Conservation (phyloP, 148 eudicot species). For the Persicaria maculosa region DNA sequence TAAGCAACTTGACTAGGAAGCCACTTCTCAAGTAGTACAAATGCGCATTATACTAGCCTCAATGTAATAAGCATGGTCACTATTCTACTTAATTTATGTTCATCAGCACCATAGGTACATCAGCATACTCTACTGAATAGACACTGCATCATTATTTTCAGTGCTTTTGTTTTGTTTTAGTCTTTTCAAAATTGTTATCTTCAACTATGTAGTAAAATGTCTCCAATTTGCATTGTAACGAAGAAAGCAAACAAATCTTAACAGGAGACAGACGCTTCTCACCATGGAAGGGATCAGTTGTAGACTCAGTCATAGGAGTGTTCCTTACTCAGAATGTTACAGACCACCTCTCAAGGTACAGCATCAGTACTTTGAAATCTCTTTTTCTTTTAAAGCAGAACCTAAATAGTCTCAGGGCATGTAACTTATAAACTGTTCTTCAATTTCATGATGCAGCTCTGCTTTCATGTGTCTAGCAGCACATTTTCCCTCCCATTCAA, state of each 20-base stretch:
- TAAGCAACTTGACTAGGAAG: not conserved
- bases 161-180: not conserved
- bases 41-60: not conserved
- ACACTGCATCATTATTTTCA: not conserved
- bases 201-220: slow-evolving; percentile 8
- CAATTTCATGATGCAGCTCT: slow-evolving; percentile 20
- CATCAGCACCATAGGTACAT: not conserved
- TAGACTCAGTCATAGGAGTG: slow-evolving; percentile 35
- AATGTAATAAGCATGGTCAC: not conserved
- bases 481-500: slow-evolving; percentile 26
- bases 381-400: not conserved
- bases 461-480: slow-evolving; percentile 37
- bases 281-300: slow-evolving; percentile 44
- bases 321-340: slow-evolving; percentile 31
- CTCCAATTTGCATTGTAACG: not conserved
- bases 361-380: not conserved
- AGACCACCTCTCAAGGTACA: slow-evolving; percentile 33
- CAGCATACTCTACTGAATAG: not conserved
- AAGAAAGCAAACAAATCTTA: slow-evolving; percentile 4
- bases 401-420: not conserved
- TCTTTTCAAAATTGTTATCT: not conserved
- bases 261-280: slow-evolving; percentile 24
- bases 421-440: not conserved
- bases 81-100: slow-evolving; percentile 1
- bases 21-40: not conserved